Percentiles rank a stretch among this genome's conserved stretches.
Conservation (phyloP, 768 basidiomycete genomes). For the Psilocybe cubensis region DNA sequence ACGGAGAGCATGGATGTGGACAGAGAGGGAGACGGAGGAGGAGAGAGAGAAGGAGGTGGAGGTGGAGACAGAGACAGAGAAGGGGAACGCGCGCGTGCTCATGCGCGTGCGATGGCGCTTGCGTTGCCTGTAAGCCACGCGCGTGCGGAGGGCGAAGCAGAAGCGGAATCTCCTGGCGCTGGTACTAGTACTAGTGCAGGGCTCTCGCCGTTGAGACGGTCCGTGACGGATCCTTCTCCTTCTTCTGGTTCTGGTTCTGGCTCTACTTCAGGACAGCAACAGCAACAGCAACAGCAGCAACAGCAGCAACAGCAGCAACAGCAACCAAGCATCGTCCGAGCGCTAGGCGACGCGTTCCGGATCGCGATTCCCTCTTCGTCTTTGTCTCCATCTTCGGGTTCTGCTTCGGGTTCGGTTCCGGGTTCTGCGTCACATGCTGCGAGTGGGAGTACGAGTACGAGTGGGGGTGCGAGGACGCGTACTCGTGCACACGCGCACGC, state of each 20-base stretch:
- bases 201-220: background rate
- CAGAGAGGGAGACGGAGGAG: background rate
- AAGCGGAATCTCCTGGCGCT: too few species aligned
- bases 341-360: slow-evolving; percentile 64
- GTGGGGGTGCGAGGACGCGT: too few species aligned
- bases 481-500: background rate
- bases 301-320: slow-evolving; percentile 15
- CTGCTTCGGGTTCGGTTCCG: too few species aligned
- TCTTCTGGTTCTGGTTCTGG: background rate
- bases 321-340: slow-evolving; percentile 41
- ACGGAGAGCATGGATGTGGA: too few species aligned
- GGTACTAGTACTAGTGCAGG: too few species aligned
- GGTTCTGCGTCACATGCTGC: too few species aligned
- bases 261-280: background rate
- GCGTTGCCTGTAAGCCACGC: too few species aligned
- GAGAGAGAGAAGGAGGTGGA: background rate
- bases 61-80: background rate
- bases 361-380: slow-evolving; percentile 32
- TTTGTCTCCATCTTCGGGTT: background rate
- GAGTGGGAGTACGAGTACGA: too few species aligned
- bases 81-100: too few species aligned
- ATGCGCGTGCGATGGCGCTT: too few species aligned
- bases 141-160: background rate
- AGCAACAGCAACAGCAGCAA: background rate
- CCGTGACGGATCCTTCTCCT: background rate